These are phyloP conservation scores for Rubus parviflorus DNA, from an alignment of 306 rosid species.

Conservation along the genomic window DNA sequence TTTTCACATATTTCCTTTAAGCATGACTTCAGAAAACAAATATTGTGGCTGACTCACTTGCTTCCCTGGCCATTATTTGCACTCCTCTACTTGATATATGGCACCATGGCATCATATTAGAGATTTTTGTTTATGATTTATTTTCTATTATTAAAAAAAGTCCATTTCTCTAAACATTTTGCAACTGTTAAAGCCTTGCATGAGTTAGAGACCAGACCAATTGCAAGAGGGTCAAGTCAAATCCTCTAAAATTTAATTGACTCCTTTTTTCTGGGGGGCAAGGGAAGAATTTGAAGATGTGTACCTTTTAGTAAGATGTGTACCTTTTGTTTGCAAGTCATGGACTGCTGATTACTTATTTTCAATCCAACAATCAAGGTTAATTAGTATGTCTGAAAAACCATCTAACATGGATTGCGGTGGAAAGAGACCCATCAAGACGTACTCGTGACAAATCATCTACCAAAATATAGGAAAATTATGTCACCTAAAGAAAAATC, in stretches of 20 bases:
- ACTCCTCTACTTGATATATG: no score
- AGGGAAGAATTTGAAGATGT: no score
- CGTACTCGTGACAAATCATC: background rate
- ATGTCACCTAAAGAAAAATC: background rate
- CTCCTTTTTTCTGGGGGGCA: no score
- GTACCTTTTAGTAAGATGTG: no score
- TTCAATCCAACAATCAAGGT: slow-evolving; percentile 4
- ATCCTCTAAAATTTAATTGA: background rate
- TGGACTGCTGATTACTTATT: background rate
- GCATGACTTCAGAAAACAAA: no score
- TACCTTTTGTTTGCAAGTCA: background rate
- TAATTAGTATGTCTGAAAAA: background rate
- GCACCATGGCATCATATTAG: no score
- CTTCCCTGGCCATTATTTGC: no score
- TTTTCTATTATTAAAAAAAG: no score
- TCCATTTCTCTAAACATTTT: background rate
- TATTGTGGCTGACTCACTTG: no score
- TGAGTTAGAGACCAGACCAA: background rate
- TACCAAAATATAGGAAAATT: background rate
- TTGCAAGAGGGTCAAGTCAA: background rate
- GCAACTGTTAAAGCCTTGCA: background rate
- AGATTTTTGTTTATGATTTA: no score
- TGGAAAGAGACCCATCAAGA: background rate
- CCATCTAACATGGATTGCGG: background rate
- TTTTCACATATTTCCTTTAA: no score